Percentiles rank a stretch among this genome's conserved stretches.
These are phyloP conservation scores for Leishmania guyanensis DNA, from an alignment of 208 protist species.

Conservation along the genomic window DNA sequence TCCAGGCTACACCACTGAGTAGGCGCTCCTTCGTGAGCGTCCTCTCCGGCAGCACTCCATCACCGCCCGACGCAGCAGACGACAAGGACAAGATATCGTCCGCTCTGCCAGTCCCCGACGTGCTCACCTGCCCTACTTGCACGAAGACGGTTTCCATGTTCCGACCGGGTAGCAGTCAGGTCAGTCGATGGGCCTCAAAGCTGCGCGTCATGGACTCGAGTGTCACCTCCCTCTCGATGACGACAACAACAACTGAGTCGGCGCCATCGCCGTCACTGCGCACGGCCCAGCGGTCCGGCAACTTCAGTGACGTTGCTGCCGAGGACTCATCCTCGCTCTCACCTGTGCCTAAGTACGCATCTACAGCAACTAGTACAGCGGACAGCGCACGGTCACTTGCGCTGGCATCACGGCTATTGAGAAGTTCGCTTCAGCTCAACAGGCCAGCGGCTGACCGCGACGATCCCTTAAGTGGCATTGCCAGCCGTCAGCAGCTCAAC, in stretches of 20 bases:
- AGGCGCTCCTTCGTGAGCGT: constrained; percentile 14
- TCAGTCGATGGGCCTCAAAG: background rate
- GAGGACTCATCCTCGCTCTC: background rate
- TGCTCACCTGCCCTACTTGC: background rate
- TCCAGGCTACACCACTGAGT: constrained; percentile 1
- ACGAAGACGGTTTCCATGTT: background rate
- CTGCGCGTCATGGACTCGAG: background rate
- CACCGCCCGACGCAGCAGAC: background rate
- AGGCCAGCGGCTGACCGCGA: background rate
- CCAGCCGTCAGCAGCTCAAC: background rate
- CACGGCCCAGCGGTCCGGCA: background rate
- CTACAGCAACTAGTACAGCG: background rate
- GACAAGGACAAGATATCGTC: background rate
- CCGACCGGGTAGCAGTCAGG: background rate
- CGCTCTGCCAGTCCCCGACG: background rate
- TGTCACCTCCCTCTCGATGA: background rate
- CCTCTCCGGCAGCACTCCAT: background rate
- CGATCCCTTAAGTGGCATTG: background rate
- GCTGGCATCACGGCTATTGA: background rate
- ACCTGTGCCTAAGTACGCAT: background rate
- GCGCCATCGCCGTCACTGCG: background rate
- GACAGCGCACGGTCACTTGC: background rate
- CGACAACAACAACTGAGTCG: background rate
- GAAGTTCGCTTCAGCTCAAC: too few relatives aligned
- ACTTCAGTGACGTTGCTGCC: background rate